Base-by-base conservation (phyloP, 2,329 filamentous ascomycete species). In the Phyllosticta citriasiana region DNA sequence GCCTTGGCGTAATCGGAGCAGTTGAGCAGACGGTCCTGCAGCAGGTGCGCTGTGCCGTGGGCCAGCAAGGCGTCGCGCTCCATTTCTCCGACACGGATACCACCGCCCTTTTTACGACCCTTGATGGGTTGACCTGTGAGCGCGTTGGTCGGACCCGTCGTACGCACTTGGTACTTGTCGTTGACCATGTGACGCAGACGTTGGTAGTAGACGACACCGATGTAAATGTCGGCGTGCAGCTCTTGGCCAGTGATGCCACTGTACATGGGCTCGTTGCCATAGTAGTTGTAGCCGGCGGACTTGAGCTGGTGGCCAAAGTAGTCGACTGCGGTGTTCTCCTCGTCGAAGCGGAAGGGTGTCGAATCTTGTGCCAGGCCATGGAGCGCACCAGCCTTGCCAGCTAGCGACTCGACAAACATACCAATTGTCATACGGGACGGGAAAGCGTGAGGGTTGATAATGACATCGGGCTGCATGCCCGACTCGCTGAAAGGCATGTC, bases 371-470 rank as follows among this genome's bases (percentile, higher is more conserved):
- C 89, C n/a, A 97, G 82, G 55, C 94, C 94, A 73, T 99, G 94
- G 40, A 99, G 83, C 14, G 93, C 89, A 55, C 94, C 94, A 9
- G 93, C 86, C 78, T 99, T 99, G 64, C 94, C 94, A 9, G 94
- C 94, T 58, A 99, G 82, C 4, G 92, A 97, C 79, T 99, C 94
- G 71, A 99, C 86, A 76, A 99, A 97, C 90, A 97, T 97, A 71
- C 94, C 94, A 72, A 99, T 99, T 22, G 94, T 99, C 94, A 99
- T 99, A 76, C 94, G 92, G 54, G 93, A 97, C 7, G 94, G 94
- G 82, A 99, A 99, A 71, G 94, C 94, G 82, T 99, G 94, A 51
- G 94, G 94, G 78, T 99, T 99, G 81, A 99, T 99, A 76, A 99
- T 99, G 69, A 96, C 82, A 75, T 99, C 94, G 9, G 94, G 94